Base-by-base conservation (phyloP, 2,329 filamentous ascomycete species). In the Hymenotorrendiella dingleyae region DNA sequence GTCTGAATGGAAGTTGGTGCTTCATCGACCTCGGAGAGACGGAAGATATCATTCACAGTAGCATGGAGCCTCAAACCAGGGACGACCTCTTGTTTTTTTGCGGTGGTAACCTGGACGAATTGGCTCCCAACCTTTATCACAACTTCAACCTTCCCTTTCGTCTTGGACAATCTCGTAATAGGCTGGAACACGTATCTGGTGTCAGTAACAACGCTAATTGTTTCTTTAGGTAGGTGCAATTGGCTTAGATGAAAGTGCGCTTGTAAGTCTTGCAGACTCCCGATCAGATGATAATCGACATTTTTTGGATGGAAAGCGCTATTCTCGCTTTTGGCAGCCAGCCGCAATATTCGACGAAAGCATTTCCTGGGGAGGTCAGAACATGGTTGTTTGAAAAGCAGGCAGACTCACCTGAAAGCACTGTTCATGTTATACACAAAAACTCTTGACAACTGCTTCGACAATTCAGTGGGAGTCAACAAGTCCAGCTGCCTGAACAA, bases 341-440 rank as follows among this genome's bases (percentile, higher is more conserved):
- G 64, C n/a, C 78, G 70, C 14, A 85, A 64, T 17, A 84, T 67
- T 19, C 79, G 73, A 4, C 81, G 72, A 54, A 84, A 78, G 53
- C 78, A 84, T 68, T 82, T 81, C 49, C 73, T 73, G 29, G 5
- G 17, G 5, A 2, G 39, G 9, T 16, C 3, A 27, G 41, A 35
- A 24, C 5, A 12, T 29, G 14, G 8, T 12, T 20, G 26, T 7
- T 14, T 9, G 19, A 17, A 19, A 12, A 8, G 6, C 3, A 10
- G 4, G 20, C 12, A 73, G 49, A 73, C 82, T 66, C 79, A 80
- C 55, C 72, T 72, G 60, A 82, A 84, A 9, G 78, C 74, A 55
- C 76, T 83, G 54, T 85, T 85, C 80, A 84, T 84, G 56, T 85
- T 85, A 62, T 85, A 84, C 12, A 85, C 70, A 50, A 84, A 85